Evolutionary conservation across 1,284 basidiomycete genomes (phyloP).

Genomic region (Meira miltonrushii): DNA sequence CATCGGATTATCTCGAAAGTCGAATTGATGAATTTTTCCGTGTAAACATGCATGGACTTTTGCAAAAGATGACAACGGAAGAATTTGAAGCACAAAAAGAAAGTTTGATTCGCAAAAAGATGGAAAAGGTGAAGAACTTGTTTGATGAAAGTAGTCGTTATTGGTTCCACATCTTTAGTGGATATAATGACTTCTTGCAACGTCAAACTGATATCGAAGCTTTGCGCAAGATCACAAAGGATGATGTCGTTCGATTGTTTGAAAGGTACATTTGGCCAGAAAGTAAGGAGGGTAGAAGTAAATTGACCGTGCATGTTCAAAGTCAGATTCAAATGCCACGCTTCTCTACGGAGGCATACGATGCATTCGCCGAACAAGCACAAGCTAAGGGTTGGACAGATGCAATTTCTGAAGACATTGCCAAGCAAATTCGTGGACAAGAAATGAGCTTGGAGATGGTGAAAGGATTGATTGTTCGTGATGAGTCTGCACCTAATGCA

Average conservation of each 20-base stretch:
- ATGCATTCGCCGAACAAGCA: constrained; percentile 57
- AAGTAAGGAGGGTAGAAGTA: constrained; percentile 29
- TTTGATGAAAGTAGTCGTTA: constrained; percentile 48
- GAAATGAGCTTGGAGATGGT: constrained; percentile 34
- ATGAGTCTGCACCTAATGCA: constrained; percentile 33
- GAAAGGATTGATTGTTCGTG: not conserved
- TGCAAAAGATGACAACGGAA: constrained; percentile 33
- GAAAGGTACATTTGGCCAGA: constrained; percentile 61
- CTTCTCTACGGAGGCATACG: constrained; percentile 65
- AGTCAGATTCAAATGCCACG: constrained; percentile 59
- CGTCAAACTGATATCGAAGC: constrained; percentile 66
- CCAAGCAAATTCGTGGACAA: constrained; percentile 60
- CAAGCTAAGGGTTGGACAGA: not conserved
- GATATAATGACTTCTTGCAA: constrained; percentile 52
- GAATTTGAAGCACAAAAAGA: constrained; percentile 44
- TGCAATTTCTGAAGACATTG: constrained; percentile 13
- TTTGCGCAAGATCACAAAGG: constrained; percentile 65
- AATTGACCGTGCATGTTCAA: constrained; percentile 36
- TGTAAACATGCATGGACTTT: constrained; percentile 61
- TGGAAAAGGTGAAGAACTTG: constrained; percentile 47
- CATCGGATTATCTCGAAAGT: constrained; percentile 75
- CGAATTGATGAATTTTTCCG: constrained; percentile 79
- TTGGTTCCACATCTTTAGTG: constrained; percentile 65
- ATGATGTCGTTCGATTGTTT: constrained; percentile 74
- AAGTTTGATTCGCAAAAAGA: constrained; percentile 46